Evolutionary conservation across 2,329 filamentous ascomycete genomes (phyloP).

Genomic region (Cladobotryum mycophilum): DNA sequence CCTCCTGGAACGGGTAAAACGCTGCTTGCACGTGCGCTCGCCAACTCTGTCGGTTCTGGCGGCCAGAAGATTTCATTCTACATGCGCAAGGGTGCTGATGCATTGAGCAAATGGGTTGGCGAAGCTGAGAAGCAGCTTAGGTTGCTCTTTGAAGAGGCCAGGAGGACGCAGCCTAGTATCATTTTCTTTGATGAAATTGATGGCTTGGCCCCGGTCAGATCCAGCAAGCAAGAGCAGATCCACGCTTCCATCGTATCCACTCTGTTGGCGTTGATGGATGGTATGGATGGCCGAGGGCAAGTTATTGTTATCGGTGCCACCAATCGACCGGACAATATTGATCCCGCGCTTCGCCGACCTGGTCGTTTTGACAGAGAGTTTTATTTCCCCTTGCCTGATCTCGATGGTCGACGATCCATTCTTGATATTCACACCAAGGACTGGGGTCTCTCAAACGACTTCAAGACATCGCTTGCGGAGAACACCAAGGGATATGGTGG

Average conservation of each 20-base stretch:
- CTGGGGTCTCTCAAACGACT: constrained; percentile 74
- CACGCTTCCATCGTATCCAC: constrained; percentile 97
- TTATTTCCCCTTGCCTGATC: constrained; percentile 88
- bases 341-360: constrained; percentile 87
- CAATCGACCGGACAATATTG: constrained; percentile 92
- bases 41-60: constrained; percentile 81
- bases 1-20: constrained; percentile 98
- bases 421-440: constrained; percentile 92
- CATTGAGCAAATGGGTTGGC: constrained; percentile 96
- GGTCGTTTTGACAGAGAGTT: constrained; percentile 97
- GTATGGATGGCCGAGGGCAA: constrained; percentile 96
- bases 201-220: constrained; percentile 88
- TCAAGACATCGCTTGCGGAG: constrained; percentile 79
- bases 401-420: constrained; percentile 74
- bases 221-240: constrained; percentile 97
- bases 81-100: constrained; percentile 98
- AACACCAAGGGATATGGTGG: constrained; percentile 95
- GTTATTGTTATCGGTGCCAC: constrained; percentile 99
- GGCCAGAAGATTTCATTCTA: constrained; percentile 97
- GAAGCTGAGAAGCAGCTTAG: constrained; percentile 94
- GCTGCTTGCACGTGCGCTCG: constrained; percentile 84
- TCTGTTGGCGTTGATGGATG: constrained; percentile 89
- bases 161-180: constrained; percentile 94
- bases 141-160: constrained; percentile 88
- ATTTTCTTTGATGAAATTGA: constrained; percentile 99